Base-by-base conservation (phyloP, 306 rosid species). In the Prunus mongolica region DNA sequence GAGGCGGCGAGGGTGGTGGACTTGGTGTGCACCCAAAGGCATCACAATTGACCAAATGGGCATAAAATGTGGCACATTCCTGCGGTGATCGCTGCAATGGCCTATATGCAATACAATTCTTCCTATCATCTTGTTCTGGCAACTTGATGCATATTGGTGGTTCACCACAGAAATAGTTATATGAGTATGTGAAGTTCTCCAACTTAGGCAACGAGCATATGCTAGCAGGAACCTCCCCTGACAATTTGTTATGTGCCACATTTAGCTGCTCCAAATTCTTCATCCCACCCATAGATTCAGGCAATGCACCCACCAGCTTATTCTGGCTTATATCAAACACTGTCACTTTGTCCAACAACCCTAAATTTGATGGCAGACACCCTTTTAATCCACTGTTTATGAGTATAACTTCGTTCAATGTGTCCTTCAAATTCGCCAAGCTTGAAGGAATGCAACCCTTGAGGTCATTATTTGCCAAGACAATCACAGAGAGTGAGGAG, bases 291-390 rank as follows among this genome's bases (percentile, higher is more conserved):
- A 90, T 60, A 0, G 86, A 73, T 15, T 89, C 91, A 1, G 98
- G 97, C 87, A 94, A 73, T 5, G 86, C 47, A 2, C 98, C 98
- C 10, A 86, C 91, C 34, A 92, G 27, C 28, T 77, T 49, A 45
- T 94, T 94, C 2, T 7, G 49, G 49, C 97, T 88, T 25, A 92
- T 90, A 73, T 94, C 98, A 64, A 94, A 86, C 32, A 94, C 97
- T 0, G 84, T 92, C 22, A 91, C 84, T 19, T 80, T 82, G 19
- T 76, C 76, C 81, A 94, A 66, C 1, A 50, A 3, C 44, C 98
- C 98, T 0, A 89, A 83, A 18, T 86, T 93, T 16, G 61, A 45
- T 0, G 96, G 95, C 74, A 91, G 79, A 73, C 98, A 92, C 2
- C 97, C 97, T n/a, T 2, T 81, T 8, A 91, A 32, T 3, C 98